Base-by-base conservation (phyloP, 2,329 filamentous ascomycete species). In the Pochonia chlamydosporia region DNA sequence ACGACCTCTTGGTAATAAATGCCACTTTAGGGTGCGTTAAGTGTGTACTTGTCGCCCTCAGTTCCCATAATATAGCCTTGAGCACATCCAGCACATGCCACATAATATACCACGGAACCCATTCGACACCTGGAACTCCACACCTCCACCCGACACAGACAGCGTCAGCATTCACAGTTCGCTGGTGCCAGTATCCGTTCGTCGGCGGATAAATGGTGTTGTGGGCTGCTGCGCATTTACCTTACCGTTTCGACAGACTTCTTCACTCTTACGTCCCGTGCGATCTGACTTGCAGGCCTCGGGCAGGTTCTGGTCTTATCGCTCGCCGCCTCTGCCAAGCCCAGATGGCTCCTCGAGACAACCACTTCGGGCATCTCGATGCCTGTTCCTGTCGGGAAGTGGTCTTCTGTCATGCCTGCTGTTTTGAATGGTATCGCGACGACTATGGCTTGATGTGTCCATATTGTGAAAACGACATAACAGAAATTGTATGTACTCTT, bases 401-500 rank as follows among this genome's bases (percentile, higher is more conserved):
- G 54, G 84, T 96, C 46, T 95, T 79, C 65, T 99, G 93, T 67
- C 89, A 97, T 67, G 70, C 76, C 50, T 97, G 93, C 70, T 65
- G 77, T 44, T 70, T 86, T 52, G 85, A 96, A 64, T 97, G 90
- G 89, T 88, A 85, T 59, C 74, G 81, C 50, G 80, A 88, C 50
- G 78, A 86, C 53, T 74, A 78, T 54, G 83, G 69, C 24, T 69
- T 95, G 52, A 71, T 69, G 14, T 99, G 93, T 62, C 89, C 90
- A 14, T 66, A 71, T n/a, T 99, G 93, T 63, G 63, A 75, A 4
- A 82, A 82, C 31, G 89, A 95, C 18, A 84, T 89, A 55, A 89
- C 82, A 14, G 91, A 99, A 69, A 89, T 97, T 57, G 91, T 95
- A 73, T 61, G 85, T 74, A n/a, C n/a, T n/a, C n/a, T n/a, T n/a